These are phyloP conservation scores for Aspergillus latus DNA, from an alignment of 2,329 filamentous ascomycete genomes.

Conservation along the genomic window DNA sequence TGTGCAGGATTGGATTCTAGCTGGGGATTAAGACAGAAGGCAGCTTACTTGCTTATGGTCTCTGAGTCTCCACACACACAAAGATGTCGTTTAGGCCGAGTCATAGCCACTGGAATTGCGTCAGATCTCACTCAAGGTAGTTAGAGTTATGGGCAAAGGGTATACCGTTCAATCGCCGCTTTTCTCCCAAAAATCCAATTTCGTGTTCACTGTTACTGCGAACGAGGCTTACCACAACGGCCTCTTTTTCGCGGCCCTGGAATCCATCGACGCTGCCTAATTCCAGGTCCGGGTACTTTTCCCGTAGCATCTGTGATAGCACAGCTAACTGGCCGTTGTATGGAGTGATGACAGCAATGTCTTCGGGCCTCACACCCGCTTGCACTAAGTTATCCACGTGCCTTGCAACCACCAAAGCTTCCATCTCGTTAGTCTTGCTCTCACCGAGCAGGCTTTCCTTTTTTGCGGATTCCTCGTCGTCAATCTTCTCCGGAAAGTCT, in stretches of 20 bases:
- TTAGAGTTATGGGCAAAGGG: neutral
- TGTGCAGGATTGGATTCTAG: too few relatives aligned
- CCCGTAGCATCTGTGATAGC: constrained; percentile 73
- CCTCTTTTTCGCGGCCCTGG: constrained; percentile 95
- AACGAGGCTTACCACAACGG: constrained; percentile 88
- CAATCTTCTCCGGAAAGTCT: constrained; percentile 79
- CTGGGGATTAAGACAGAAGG: neutral
- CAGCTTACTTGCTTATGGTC: constrained; percentile 78
- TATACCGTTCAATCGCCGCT: constrained; percentile 84
- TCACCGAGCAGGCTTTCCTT: constrained; percentile 61
- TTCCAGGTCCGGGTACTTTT: constrained; percentile 79
- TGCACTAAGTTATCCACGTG: constrained; percentile 76
- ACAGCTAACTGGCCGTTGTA: constrained; percentile 92
- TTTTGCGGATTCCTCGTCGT: constrained; percentile 64
- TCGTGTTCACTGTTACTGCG: constrained; percentile 83
- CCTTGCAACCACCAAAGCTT: constrained; percentile 74
- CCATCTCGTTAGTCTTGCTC: constrained; percentile 90
- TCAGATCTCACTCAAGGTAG: neutral
- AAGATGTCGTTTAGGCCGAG: constrained; percentile 83
- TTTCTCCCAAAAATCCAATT: constrained; percentile 91
- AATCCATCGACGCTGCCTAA: constrained; percentile 97
- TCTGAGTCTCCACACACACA: constrained; percentile 93
- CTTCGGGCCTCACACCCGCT: constrained; percentile 74
- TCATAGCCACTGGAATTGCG: constrained; percentile 78
- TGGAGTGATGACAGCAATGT: constrained; percentile 91